Evolutionary conservation across 257 asterid genomes (phyloP).

Genomic region (Paraleonurus japonicus): DNA sequence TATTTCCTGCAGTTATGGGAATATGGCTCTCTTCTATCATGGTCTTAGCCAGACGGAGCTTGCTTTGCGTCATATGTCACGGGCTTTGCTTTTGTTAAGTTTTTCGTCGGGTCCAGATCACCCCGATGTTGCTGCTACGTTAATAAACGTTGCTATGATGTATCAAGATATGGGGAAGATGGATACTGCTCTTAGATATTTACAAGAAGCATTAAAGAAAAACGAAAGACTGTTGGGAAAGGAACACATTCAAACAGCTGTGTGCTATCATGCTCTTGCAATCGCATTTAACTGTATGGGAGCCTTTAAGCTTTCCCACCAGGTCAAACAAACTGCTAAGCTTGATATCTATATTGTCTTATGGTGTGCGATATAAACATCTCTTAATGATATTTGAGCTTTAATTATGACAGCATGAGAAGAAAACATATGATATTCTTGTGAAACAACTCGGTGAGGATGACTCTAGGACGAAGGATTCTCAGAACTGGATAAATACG

Average conservation of each 20-base stretch:
- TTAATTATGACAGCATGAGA: constrained; percentile 69
- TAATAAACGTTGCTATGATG: constrained; percentile 97
- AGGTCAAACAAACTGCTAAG: constrained; percentile 56
- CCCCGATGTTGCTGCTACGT: constrained; percentile 97
- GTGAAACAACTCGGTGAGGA: constrained; percentile 96
- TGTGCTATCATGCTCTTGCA: constrained; percentile 97
- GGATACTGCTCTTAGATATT: constrained; percentile 87
- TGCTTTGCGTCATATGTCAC: constrained; percentile 91
- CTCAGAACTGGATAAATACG: constrained; percentile 89
- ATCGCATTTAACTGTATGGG: constrained; percentile 92
- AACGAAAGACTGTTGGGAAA: constrained; percentile 81
- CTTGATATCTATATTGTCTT: constrained; percentile 5
- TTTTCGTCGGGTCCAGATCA: constrained; percentile 94
- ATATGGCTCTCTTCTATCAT: constrained; percentile 96
- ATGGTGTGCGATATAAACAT: constrained; percentile 7
- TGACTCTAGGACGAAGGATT: constrained; percentile 86
- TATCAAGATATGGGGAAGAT: constrained; percentile 89
- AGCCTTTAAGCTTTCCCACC: constrained; percentile 86
- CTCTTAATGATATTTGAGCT: constrained; percentile 1
- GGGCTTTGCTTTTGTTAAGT: constrained; percentile 75
- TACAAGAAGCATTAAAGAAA: constrained; percentile 92
- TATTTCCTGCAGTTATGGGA: constrained; percentile 76
- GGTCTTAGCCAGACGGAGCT: constrained; percentile 96
- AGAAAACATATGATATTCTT: constrained; percentile 89
- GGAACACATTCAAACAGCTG: constrained; percentile 98